Evolutionary conservation across 2,329 filamentous ascomycete genomes (phyloP), one percentile per base, ranked within the genome.

Genomic region (Harringtonia lauricola): DNA sequence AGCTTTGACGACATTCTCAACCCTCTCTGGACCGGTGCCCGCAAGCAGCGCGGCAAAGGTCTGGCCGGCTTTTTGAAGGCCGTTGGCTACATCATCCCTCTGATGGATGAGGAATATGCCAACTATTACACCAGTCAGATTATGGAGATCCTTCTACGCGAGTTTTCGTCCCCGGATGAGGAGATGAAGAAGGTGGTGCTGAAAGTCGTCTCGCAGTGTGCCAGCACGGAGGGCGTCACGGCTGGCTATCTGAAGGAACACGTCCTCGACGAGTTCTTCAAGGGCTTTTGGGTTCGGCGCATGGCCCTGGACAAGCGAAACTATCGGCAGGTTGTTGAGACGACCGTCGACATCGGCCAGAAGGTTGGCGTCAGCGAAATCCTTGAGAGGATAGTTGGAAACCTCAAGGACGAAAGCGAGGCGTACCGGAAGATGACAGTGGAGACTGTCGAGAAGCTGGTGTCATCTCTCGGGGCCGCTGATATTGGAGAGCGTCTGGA

Each of bases 131-230:
- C 92, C 9, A 86, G 81, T 53, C 89, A 98, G 63, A 95, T 98
- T 56, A 96, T 98, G 90, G 92, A 96, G 63, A 96, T 96, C 56
- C 69, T 98, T 14, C 77, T 96, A 26, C 81, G 92, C 55, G 92
- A 98, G 59, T 98, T 98, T 57, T 85, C 88, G 8, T 95, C 90
- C 1, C 92, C 92, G 0, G 92, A 98, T 52, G 92, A 98, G 63
- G 92, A 98, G 64, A 98, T 98, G 92, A 98, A 96, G 68, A 98
- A 98, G 68, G 92, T 98, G 1, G 92, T 98, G 8, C 69, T 98
- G 46, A 96, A 96, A 65, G 92, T 98, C 24, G 81, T 98, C 15
- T 95, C 89, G 17, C 92, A 98, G 59, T 96, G 92, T 58, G 86
- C 92, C 8, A 83, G 83, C 53, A 96, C 90, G 3, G 85, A 94